Conservation (phyloP, 257 asterid genomes). For the Nicotiana tabacum region DNA sequence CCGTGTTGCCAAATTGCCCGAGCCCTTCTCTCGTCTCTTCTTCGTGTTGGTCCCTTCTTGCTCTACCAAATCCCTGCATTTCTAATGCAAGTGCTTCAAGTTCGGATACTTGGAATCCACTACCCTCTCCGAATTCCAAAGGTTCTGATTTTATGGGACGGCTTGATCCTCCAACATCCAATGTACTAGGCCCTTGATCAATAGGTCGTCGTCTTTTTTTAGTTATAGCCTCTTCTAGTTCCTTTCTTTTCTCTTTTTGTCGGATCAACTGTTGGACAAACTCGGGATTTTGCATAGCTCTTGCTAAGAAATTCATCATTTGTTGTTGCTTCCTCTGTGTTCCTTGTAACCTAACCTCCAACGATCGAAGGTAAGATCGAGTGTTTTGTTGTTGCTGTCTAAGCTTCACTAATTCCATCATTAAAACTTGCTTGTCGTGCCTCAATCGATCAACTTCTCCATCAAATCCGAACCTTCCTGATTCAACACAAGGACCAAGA, state of each 20-base stretch:
- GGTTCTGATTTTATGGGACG: conserved; percentile 41
- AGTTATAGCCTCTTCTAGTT: conserved; percentile 45
- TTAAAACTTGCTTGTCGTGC: conserved; percentile 50
- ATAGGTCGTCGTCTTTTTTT: conserved; percentile 62
- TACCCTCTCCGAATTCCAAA: conserved; percentile 27
- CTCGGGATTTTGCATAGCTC: conserved; percentile 79
- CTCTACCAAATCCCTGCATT: conserved; percentile 71
- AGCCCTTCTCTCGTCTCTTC: conserved; percentile 18
- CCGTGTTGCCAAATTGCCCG: conserved; percentile 13
- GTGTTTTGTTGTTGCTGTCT: conserved; percentile 63
- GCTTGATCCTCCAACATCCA: conserved; percentile 23
- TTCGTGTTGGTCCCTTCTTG: conserved; percentile 28
- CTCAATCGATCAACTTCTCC: conserved; percentile 46
- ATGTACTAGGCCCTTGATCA: conserved; percentile 26
- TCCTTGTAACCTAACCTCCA: conserved; percentile 57
- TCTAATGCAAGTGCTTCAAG: conserved; percentile 78
- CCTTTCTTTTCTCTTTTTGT: conserved; percentile 55
- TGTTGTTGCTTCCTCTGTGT: conserved; percentile 74
- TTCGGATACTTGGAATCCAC: conserved; percentile 48
- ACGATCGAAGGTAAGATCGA: conserved; percentile 40
- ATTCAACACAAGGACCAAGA: conserved; percentile 41
- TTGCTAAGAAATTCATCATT: conserved; percentile 82
- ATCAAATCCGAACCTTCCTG: conserved; percentile 53
- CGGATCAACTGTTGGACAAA: conserved; percentile 50
- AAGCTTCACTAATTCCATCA: conserved; percentile 53